These are phyloP conservation scores for Cymbomonas tetramitiformis DNA, from an alignment of 139 green algal species.

Conservation along the genomic window DNA sequence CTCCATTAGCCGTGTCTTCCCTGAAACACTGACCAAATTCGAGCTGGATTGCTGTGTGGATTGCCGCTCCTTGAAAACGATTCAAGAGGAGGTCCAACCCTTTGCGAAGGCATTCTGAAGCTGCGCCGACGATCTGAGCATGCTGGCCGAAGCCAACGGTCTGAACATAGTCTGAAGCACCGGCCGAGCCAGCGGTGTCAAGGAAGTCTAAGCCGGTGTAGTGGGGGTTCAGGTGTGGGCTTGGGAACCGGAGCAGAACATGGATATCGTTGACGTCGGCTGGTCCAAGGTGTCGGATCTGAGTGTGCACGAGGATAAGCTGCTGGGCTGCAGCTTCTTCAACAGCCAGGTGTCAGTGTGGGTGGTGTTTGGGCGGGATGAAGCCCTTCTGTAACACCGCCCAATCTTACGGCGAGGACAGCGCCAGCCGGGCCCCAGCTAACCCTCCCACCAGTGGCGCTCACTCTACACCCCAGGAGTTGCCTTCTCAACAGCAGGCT, in stretches of 20 bases:
- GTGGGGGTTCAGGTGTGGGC: too few species aligned
- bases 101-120: too few species aligned
- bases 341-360: not conserved
- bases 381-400: not conserved
- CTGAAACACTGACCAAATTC: too few species aligned
- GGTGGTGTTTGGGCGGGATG: not conserved
- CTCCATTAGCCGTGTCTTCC: too few species aligned
- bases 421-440: not conserved
- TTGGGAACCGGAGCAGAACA: slow-evolving; percentile 43
- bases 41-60: slow-evolving; percentile 12
- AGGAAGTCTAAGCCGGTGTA: too few species aligned
- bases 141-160: slow-evolving; percentile 20
- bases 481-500: too few species aligned
- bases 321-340: not conserved
- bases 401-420: not conserved
- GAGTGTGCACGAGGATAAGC: not conserved
- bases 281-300: slow-evolving; percentile 28
- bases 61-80: slow-evolving; percentile 9
- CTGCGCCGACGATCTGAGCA: too few species aligned
- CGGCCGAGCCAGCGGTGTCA: too few species aligned
- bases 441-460: too few species aligned
- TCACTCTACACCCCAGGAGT: too few species aligned
- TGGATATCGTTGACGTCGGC: slow-evolving; percentile 46
- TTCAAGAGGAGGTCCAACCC: not conserved
- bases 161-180: slow-evolving; percentile 33